phyloP scores from a whole-genome alignment of 2,329 filamentous ascomycete species.

The Thelonectria blattea region DNA sequence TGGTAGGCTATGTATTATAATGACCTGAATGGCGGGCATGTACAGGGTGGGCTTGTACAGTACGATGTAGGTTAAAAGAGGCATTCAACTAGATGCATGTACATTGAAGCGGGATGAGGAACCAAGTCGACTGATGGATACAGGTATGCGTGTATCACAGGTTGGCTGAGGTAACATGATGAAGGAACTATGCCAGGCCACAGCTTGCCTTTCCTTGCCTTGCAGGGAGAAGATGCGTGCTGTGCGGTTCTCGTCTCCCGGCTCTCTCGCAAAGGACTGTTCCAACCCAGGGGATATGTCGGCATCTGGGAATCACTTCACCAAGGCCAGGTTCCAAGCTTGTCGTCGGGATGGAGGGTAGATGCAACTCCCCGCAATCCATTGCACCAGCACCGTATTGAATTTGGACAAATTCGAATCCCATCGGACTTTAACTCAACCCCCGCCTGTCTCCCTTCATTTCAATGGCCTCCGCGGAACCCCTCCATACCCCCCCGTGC shows the following conservation, averaged over 20 bases:
- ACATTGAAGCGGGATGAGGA: constrained; percentile 24
- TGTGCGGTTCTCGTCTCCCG: too few species aligned
- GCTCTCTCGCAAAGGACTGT: too few species aligned
- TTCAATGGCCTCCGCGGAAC: not conserved
- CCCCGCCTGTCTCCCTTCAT: not conserved
- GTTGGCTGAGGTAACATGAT: too few species aligned
- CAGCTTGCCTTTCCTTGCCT: too few species aligned
- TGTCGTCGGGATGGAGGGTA: constrained; percentile 4
- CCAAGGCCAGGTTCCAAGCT: not conserved
- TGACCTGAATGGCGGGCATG: constrained; percentile 30
- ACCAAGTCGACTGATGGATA: not conserved
- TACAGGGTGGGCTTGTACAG: constrained; percentile 30
- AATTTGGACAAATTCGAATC: not conserved
- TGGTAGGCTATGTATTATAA: constrained; percentile 34
- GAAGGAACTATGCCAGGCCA: too few species aligned
- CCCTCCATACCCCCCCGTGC: not conserved
- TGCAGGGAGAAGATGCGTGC: too few species aligned
- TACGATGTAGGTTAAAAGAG: constrained; percentile 36
- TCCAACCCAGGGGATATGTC: too few species aligned
- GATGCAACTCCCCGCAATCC: constrained; percentile 12
- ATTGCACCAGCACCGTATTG: not conserved
- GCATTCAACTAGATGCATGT: constrained; percentile 32
- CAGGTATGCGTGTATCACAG: too few species aligned
- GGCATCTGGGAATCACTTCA: too few species aligned
- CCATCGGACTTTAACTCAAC: not conserved